Evolutionary conservation across 2,329 filamentous ascomycete species (phyloP).

Genomic region (Hypoxylon sp.): DNA sequence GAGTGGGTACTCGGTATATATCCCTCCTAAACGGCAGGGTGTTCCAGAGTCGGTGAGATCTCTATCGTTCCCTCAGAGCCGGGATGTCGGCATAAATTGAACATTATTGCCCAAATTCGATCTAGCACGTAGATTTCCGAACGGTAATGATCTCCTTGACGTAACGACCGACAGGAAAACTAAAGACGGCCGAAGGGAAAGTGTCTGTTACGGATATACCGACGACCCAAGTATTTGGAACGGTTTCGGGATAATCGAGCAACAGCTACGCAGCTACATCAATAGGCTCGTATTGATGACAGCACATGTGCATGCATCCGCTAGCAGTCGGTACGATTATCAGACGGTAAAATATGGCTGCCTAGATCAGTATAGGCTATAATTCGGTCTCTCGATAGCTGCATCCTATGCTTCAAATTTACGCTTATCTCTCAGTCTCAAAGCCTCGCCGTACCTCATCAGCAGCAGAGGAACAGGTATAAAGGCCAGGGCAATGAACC

Average conservation of each 20-base stretch:
- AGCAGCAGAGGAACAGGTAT: constrained; percentile 25
- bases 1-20: not conserved
- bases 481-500: constrained; percentile 27
- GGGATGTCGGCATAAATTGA: not conserved
- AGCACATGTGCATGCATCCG: not conserved
- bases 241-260: not conserved
- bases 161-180: not conserved
- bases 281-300: not conserved
- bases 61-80: not conserved
- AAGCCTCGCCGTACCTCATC: constrained; percentile 43
- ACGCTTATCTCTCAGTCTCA: constrained; percentile 44
- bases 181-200: not conserved
- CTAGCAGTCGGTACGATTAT: too few species aligned
- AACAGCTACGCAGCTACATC: not conserved
- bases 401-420: constrained; percentile 6
- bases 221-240: not conserved
- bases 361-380: too few species aligned
- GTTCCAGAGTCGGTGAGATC: not conserved
- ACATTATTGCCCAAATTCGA: not conserved
- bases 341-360: too few species aligned
- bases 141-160: not conserved
- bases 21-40: not conserved
- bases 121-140: not conserved
- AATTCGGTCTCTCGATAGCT: not conserved
- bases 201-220: not conserved